These are phyloP conservation scores for Penicillium sp. DNA, from an alignment of 2,329 filamentous ascomycete species.

Conservation along the genomic window DNA sequence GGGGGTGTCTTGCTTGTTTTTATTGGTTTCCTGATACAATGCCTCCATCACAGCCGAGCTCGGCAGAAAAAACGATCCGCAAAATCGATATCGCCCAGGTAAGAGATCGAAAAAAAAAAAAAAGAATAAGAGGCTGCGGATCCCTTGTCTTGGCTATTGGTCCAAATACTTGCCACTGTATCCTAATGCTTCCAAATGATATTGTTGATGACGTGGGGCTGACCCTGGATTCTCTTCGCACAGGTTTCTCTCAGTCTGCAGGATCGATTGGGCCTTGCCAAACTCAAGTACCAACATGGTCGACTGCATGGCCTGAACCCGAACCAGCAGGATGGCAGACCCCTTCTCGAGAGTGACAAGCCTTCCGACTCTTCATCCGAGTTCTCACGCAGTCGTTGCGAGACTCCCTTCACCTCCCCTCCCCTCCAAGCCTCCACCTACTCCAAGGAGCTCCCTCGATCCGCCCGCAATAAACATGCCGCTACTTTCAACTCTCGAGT, in stretches of 20 bases:
- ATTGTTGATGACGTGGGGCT: background rate
- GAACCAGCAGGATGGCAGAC: slow-evolving; percentile 74
- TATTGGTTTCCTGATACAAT: slow-evolving; percentile 23
- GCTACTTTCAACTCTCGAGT: slow-evolving; percentile 43
- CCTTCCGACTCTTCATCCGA: slow-evolving; percentile 85
- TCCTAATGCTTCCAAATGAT: background rate
- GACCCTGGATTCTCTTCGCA: background rate
- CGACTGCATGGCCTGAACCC: slow-evolving; percentile 78
- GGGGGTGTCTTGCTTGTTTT: slow-evolving; percentile 5
- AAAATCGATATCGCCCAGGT: slow-evolving; percentile 45
- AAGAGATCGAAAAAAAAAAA: slow-evolving; percentile 12
- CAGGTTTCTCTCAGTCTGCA: slow-evolving; percentile 92
- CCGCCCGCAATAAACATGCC: slow-evolving; percentile 43
- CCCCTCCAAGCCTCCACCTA: slow-evolving; percentile 80
- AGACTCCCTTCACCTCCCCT: slow-evolving; percentile 68
- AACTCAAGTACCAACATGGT: slow-evolving; percentile 95
- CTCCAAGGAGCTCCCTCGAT: slow-evolving; percentile 72
- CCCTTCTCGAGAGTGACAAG: slow-evolving; percentile 64
- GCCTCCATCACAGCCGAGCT: slow-evolving; percentile 31
- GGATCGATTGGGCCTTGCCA: slow-evolving; percentile 89
- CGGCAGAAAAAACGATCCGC: slow-evolving; percentile 39
- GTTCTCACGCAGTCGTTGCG: slow-evolving; percentile 61
- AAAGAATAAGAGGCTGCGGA: background rate
- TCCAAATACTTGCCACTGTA: background rate
- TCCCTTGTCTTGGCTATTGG: background rate